A percentile compares a stretch with the other conserved stretches of the same genome.
Conservation (phyloP, 306 rosid genomes). For the Bauhinia variegata region DNA sequence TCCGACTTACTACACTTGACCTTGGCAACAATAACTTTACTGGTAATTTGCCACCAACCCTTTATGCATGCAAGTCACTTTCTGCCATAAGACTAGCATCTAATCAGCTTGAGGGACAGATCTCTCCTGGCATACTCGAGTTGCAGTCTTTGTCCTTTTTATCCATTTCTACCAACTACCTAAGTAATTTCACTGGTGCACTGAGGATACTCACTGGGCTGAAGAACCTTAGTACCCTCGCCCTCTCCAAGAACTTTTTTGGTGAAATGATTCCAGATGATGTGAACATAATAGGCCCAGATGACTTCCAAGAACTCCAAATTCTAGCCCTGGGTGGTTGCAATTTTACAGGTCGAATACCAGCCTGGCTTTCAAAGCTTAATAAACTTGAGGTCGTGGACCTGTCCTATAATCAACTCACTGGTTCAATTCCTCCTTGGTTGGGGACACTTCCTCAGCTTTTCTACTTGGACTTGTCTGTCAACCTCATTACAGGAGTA, state of each 20-base stretch:
- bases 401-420: conserved; percentile 62
- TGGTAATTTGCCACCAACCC: conserved; percentile 71
- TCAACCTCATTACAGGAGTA: conserved; percentile 57
- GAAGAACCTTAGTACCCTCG: conserved; percentile 70
- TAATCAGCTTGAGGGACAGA: conserved; percentile 69
- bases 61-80: conserved; percentile 77
- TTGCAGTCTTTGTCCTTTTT: conserved; percentile 72
- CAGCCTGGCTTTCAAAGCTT: conserved; percentile 72
- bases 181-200: conserved; percentile 67
- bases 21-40: conserved; percentile 74
- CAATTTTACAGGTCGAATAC: conserved; percentile 66
- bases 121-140: conserved; percentile 56
- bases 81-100: conserved; percentile 73
- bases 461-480: conserved; percentile 82
- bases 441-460: conserved; percentile 65
- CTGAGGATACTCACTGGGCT: conserved; percentile 62
- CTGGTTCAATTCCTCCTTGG: conserved; percentile 78
- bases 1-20: conserved; percentile 63
- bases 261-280: conserved; percentile 62
- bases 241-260: conserved; percentile 56
- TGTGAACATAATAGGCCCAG: conserved; percentile 48
- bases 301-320: conserved; percentile 68
- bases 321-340: conserved; percentile 82
- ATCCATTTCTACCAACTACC: conserved; percentile 66
- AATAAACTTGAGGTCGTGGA: conserved; percentile 72